phyloP scores from a whole-genome alignment of 306 rosid species.

The Prunus kanzakura region DNA sequence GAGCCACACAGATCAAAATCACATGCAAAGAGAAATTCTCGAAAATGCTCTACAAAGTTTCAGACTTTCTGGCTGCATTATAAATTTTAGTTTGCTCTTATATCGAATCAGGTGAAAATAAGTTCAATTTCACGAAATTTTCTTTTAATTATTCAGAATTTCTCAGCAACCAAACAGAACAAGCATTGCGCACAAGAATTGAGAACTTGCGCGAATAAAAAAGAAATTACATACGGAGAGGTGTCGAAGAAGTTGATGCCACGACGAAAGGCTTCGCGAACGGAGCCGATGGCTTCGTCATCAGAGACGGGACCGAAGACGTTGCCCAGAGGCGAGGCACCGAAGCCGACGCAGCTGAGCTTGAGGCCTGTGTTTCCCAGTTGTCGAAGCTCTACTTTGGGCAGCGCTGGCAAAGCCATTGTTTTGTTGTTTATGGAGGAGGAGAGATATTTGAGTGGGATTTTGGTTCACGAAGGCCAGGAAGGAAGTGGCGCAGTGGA shows the following conservation, averaged over 20 bases:
- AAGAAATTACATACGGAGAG: slow-evolving; percentile 57
- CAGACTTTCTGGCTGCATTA: background rate
- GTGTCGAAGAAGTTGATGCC: slow-evolving; percentile 96
- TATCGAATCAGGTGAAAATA: background rate
- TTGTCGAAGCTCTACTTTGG: slow-evolving; percentile 50
- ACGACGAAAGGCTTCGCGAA: slow-evolving; percentile 62
- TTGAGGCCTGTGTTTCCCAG: slow-evolving; percentile 86
- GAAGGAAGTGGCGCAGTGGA: too few relatives aligned
- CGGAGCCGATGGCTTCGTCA: slow-evolving; percentile 64
- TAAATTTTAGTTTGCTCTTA: background rate
- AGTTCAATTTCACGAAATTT: background rate
- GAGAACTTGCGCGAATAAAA: background rate
- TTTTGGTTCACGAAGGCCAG: too few relatives aligned
- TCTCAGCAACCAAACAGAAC: slow-evolving; percentile 1
- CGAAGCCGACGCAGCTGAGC: slow-evolving; percentile 77
- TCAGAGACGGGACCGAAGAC: slow-evolving; percentile 73
- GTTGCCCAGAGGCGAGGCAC: slow-evolving; percentile 95
- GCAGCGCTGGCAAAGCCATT: slow-evolving; percentile 34
- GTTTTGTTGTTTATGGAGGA: background rate
- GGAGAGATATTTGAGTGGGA: too few relatives aligned
- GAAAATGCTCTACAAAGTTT: background rate
- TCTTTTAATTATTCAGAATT: background rate
- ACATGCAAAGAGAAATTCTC: background rate
- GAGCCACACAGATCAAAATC: slow-evolving; percentile 1
- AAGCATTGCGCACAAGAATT: background rate